Conservation (phyloP, 2,329 filamentous ascomycete species). For the Botryosphaeria dothidea region DNA sequence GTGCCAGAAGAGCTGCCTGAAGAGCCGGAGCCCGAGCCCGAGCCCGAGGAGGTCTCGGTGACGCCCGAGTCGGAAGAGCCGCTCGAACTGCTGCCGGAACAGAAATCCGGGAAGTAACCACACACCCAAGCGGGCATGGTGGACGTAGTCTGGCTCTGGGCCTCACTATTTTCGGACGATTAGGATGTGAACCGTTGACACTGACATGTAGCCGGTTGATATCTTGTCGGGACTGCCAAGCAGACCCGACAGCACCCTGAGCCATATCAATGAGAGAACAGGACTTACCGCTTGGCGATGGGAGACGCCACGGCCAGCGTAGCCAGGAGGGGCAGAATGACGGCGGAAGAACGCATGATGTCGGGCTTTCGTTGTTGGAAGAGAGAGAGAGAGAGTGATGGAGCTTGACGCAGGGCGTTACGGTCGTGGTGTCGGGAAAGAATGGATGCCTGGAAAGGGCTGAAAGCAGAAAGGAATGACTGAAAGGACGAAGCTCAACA, state of each 20-base stretch:
- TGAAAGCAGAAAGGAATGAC: background rate
- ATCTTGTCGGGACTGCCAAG: background rate
- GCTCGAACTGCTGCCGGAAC: background rate
- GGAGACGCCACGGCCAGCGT: background rate
- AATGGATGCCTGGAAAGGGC: background rate
- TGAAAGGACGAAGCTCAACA: background rate
- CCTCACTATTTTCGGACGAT: background rate
- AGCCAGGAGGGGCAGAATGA: background rate
- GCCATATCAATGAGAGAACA: background rate
- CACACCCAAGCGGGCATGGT: background rate
- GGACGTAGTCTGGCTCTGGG: background rate
- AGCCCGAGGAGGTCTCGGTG: too few relatives aligned
- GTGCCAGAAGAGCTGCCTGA: background rate
- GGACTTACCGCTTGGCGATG: background rate
- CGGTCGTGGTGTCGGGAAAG: background rate
- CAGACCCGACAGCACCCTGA: too few relatives aligned
- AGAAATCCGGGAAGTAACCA: background rate
- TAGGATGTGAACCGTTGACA: background rate
- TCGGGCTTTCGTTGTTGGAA: background rate
- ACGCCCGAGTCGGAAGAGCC: too few relatives aligned
- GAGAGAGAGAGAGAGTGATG: background rate
- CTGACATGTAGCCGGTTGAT: background rate
- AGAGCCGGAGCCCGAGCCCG: background rate
- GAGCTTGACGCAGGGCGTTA: background rate
- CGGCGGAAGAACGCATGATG: conserved; percentile 1